Evolutionary conservation across 2,329 filamentous ascomycete species (phyloP), one percentile per base, ranked within the genome.

Genomic region (Davidsoniella australis): DNA sequence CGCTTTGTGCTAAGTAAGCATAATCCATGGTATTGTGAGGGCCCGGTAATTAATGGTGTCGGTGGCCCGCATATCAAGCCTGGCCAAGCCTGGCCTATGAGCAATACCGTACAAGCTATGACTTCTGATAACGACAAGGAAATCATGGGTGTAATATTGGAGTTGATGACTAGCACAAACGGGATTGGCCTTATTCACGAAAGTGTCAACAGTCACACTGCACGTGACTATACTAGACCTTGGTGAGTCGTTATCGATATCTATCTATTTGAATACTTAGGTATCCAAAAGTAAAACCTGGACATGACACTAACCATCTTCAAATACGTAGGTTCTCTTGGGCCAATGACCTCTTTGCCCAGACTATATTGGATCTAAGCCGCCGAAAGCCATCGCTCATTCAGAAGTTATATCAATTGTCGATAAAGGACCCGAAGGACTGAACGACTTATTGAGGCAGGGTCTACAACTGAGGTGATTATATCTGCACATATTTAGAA

Each of bases 321-420:
- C 45, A 53, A n/a, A 52, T 40, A 87, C 83, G 82, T 33, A 33
- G 29, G 29, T 93, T 91, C 60, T 81, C 85, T 0, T 91, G 85
- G 85, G 84, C 85, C 12, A 91, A 91, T 60, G 85, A 82, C 0
- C 75, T 93, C n/a, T 91, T 88, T 63, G 82, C 84, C 10, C 82
- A 89, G 66, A 85, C 84, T 53, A 74, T 91, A 50, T 63, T 91
- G 26, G 82, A 89, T 64, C 62, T 94, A 46, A 78, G 79, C 42
- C 71, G 76, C 55, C 69, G 85, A 61, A 85, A 85, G 61, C 85
- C 85, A 9, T 68, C 78, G 57, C 60, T 94, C 51, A 61, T 77
- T 26, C 57, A 58, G 26, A 64, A 58, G 54, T 75, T 67, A 56
- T 76, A 70, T 56, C 72, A 76, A 33, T 9, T 9, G 6, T 12